Base-by-base conservation (phyloP, 2,329 filamentous ascomycete species). In the Colletotrichum sp. region DNA sequence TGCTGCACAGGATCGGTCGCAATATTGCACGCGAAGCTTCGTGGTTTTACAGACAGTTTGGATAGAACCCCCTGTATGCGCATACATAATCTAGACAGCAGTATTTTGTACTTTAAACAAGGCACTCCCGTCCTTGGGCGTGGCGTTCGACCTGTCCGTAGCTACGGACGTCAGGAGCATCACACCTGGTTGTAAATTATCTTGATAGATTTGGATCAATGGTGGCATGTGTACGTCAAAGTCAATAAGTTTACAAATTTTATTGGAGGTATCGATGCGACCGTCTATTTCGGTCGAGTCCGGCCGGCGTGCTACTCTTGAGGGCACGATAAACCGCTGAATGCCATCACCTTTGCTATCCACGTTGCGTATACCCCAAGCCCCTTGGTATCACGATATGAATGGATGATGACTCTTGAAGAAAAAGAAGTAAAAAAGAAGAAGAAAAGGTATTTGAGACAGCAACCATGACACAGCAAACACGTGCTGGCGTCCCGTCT, bases 201-300 rank as follows among this genome's bases (percentile, higher is more conserved):
- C 44, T 59, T 59, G 55, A 26, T 28, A 30, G 24, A 26, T 26
- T 59, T 59, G 55, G 21, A 30, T 59, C 26, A 59, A 59, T 12
- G 26, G 55, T 21, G 24, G 55, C 36, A 44, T 32, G 15, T 44
- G 34, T 66, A 49, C 44, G 44, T 49, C 44, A 21, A 21, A 21
- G 44, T 52, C 36, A n/a, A 28, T 8, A n/a, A 62, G 24, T 72
- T 62, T 57, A 39, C 62, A 71, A 39, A 8, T 59, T 68, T 64
- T 44, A 44, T 66, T 49, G 16, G 30, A 73, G 73, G 73, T 73
- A 73, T 76, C 64, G 44, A 30, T 73, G 63, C n/a, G 70, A 75
- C 63, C 70, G 63, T 68, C 62, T 72, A 44, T 63, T 52, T 52
- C 39, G 44, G 39, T 55, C 63, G 28, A 26, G 49, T 57, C 30